phyloP scores from a whole-genome alignment of 164 flowering plant genomes.

The Sedum album region DNA sequence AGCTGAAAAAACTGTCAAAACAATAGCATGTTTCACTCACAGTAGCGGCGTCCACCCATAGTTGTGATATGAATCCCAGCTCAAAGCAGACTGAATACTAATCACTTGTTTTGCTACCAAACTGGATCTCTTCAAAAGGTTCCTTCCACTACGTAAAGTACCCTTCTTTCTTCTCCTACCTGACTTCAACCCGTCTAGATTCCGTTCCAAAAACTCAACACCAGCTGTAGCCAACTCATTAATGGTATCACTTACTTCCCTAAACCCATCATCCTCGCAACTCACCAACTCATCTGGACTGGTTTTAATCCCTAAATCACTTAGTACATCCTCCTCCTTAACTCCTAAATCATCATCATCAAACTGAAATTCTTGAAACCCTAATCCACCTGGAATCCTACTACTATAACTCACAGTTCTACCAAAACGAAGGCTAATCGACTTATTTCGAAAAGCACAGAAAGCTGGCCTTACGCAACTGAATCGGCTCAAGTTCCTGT shows the following conservation, averaged over 20 bases:
- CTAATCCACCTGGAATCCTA: slow-evolving; percentile 4
- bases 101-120: slow-evolving; percentile 84
- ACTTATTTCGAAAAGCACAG: background rate
- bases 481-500: background rate
- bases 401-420: slow-evolving; percentile 8
- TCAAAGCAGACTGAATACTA: slow-evolving; percentile 56
- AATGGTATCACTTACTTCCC: background rate
- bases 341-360: slow-evolving; percentile 27
- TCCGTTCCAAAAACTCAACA: slow-evolving; percentile 24
- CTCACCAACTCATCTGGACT: background rate
- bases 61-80: slow-evolving; percentile 75
- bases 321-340: slow-evolving; percentile 15
- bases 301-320: slow-evolving; percentile 1
- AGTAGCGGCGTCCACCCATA: slow-evolving; percentile 69
- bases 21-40: slow-evolving; percentile 30
- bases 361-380: slow-evolving; percentile 17
- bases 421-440: background rate
- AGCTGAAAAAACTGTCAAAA: no score
- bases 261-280: slow-evolving; percentile 5
- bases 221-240: slow-evolving; percentile 15
- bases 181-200: slow-evolving; percentile 1
- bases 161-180: background rate
- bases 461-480: background rate
- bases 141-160: background rate
- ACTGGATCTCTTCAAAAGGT: slow-evolving; percentile 42